Percentiles rank a stretch among this genome's conserved stretches.
Evolutionary conservation across 2,329 filamentous ascomycete genomes (phyloP).

Genomic region (Monosporascus cannonballus): DNA sequence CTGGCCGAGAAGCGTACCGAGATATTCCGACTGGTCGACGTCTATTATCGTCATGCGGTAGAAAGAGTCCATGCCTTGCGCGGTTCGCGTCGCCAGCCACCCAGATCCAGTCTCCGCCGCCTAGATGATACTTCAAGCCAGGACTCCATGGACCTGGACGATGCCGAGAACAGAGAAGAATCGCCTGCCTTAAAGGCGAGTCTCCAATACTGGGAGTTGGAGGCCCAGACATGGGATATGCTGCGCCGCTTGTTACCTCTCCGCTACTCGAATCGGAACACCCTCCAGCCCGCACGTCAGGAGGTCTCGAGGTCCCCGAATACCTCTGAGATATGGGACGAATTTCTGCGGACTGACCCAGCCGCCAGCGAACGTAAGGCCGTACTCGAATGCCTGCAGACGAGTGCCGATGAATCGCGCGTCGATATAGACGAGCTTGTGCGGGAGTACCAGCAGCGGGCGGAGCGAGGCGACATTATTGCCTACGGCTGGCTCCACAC

Average conservation of each 20-base stretch:
- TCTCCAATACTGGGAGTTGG: conserved; percentile 65
- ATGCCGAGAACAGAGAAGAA: conserved; percentile 32
- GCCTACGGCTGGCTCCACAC: conserved; percentile 91
- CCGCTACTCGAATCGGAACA: conserved; percentile 45
- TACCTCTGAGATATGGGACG: conserved; percentile 47
- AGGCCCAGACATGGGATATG: conserved; percentile 87
- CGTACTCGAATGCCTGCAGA: conserved; percentile 81
- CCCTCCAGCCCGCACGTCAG: conserved; percentile 29
- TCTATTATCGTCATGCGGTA: conserved; percentile 54
- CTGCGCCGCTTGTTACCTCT: conserved; percentile 68
- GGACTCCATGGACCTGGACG: conserved; percentile 52
- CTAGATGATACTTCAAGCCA: conserved; percentile 30
- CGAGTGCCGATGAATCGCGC: conserved; percentile 58
- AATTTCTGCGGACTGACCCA: conserved; percentile 69
- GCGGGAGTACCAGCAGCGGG: conserved; percentile 66
- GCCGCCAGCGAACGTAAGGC: conserved; percentile 71
- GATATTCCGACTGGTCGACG: conserved; percentile 61
- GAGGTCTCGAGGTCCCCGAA: conserved; percentile 22
- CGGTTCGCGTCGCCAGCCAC: conserved; percentile 32
- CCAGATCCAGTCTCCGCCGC: conserved; percentile 20
- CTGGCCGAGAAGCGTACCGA: conserved; percentile 53
- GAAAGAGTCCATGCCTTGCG: conserved; percentile 38
- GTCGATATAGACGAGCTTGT: conserved; percentile 72
- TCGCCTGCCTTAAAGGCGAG: conserved; percentile 30
- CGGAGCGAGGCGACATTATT: conserved; percentile 75